Conservation (phyloP, 2,329 filamentous ascomycete genomes). For the Capronia americana region DNA sequence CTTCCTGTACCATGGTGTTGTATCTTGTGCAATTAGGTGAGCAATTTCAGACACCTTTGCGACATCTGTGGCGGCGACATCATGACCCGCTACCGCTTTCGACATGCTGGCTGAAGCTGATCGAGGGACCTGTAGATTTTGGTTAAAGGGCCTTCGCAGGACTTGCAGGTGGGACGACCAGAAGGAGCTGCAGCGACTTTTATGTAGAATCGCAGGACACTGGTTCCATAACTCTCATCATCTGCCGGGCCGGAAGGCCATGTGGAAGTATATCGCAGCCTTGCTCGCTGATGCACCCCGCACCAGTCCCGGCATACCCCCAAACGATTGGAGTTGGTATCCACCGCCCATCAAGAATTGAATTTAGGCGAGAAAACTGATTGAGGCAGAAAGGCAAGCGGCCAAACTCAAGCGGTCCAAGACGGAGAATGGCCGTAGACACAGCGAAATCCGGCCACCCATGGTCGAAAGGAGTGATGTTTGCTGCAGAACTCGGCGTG, state of each 20-base stretch:
- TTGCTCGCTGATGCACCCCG: constrained; percentile 9
- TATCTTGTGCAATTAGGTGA: constrained; percentile 42
- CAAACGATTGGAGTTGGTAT: constrained; percentile 10
- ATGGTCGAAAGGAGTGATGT: background rate
- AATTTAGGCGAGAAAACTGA: constrained; percentile 31
- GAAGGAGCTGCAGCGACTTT: background rate
- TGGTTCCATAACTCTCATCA: background rate
- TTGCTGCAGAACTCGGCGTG: background rate
- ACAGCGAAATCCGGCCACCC: background rate
- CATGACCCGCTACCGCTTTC: constrained; percentile 26
- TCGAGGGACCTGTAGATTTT: background rate
- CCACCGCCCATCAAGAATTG: constrained; percentile 6
- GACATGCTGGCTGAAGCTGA: constrained; percentile 22
- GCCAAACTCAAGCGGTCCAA: constrained; percentile 7
- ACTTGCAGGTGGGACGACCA: background rate
- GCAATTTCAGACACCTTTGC: constrained; percentile 31
- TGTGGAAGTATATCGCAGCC: constrained; percentile 8
- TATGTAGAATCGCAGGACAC: constrained; percentile 10
- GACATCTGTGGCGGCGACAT: constrained; percentile 31
- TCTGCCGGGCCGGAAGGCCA: constrained; percentile 9
- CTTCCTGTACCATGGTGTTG: constrained; percentile 62
- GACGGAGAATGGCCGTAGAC: constrained; percentile 11
- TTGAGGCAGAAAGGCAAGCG: constrained; percentile 28
- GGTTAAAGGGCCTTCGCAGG: background rate
- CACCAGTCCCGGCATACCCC: constrained; percentile 1